Evolutionary conservation across 73 alveolate species (phyloP).

Genomic region (Blepharisma stoltei): DNA sequence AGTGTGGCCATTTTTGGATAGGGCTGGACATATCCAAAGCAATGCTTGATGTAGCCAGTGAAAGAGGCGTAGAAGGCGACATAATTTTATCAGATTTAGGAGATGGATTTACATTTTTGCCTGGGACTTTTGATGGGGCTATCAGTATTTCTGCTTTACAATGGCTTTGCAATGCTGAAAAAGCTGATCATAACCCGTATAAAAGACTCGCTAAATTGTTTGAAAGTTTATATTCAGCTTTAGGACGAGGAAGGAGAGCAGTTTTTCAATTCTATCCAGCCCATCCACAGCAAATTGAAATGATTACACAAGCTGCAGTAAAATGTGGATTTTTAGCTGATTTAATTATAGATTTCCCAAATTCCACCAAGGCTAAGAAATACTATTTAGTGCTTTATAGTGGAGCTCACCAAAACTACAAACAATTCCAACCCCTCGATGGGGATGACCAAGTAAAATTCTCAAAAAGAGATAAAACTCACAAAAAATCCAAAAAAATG

Average conservation of each 20-base stretch:
- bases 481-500: conserved; percentile 65
- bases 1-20: conserved; percentile 91
- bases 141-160: conserved; percentile 92
- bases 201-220: conserved; percentile 82
- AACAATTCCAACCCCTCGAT: background rate
- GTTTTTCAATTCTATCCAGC: conserved; percentile 97
- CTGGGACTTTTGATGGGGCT: conserved; percentile 96
- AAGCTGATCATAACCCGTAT: conserved; percentile 84
- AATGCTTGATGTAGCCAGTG: conserved; percentile 88
- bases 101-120: conserved; percentile 88
- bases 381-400: conserved; percentile 22
- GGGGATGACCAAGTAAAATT: conserved; percentile 19
- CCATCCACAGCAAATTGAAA: conserved; percentile 89
- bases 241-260: conserved; percentile 87
- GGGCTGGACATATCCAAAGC: conserved; percentile 94
- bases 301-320: conserved; percentile 90
- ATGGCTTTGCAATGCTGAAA: conserved; percentile 97
- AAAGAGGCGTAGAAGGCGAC: conserved; percentile 85
- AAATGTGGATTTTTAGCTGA: conserved; percentile 50
- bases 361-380: conserved; percentile 42
- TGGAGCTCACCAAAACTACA: background rate
- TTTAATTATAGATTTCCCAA: conserved; percentile 30
- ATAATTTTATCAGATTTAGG: conserved; percentile 84
- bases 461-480: conserved; percentile 44
- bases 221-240: conserved; percentile 74